Base-by-base conservation (phyloP, 2,329 filamentous ascomycete genomes). In the Hymenoscyphus fructigenus region DNA sequence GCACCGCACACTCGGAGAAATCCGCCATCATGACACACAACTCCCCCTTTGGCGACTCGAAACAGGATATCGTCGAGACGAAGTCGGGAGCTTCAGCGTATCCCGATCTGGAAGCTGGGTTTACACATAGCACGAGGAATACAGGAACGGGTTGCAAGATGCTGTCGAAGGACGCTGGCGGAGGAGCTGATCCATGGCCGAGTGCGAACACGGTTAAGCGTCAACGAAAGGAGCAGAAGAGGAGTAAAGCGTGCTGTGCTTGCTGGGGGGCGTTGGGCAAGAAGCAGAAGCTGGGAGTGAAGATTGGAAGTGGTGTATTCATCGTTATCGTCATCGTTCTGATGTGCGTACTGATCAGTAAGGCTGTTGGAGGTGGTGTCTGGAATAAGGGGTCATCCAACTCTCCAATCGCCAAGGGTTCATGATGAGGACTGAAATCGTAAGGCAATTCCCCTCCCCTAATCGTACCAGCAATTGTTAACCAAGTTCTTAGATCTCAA, bases 1-100 rank as follows among this genome's bases (percentile, higher is more conserved):
- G 47, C 56, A 63, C 60, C 28, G 17, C 36, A 9, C 61, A 66
- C 20, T 63, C 67, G 12, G 67, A 70, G 36, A 70, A 63, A 47
- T 64, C 59, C 23, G 62, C 62, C n/a, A 64, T 64, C 62, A 64
- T 64, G 62, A 10, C 44, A 23, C 57, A 64, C 44, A 5, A 29
- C 34, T 60, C 62, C 12, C 57, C 62, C 10, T 64, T 60, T 28
- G 57, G 17, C 29, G 62, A 64, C 41, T 64, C 62, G 0, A 64
- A 60, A 34, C 44, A 56, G 6, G 26, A 60, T 5, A 64, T 64
- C 32, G 34, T 64, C 57, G 62, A 60, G 29, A 60, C 44, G 15
- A 56, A 10, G 9, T 38, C 28, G 12, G 20, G 23, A 17, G 34
- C 34, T 28, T 32, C 57, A 32, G 3, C 44, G 17, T 50, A 50